Evolutionary conservation across 116 monocot species (phyloP), one percentile per base, ranked within the genome.

Genomic region (Phalaenopsis hybrid): DNA sequence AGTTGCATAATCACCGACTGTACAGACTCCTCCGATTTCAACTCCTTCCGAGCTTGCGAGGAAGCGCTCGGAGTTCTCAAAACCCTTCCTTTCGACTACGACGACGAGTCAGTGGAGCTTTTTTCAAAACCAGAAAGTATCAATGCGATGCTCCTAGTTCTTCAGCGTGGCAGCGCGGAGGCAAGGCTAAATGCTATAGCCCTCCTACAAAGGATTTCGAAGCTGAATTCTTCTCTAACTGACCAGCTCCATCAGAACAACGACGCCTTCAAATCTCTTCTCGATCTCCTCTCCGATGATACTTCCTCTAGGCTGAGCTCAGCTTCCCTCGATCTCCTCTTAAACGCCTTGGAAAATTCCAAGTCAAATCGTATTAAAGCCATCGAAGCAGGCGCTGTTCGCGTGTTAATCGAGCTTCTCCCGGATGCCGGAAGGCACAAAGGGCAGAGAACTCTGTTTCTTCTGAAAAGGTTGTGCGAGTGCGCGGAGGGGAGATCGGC

Each of bases 401-500:
- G 45, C 10, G 84, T 84, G 1, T 45, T 94, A 16, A 55, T 94
- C 69, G 91, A 91, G 44, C 75, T 88, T 0, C 79, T 91, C 5
- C 83, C 90, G 15, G 87, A 86, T 6, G 80, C 43, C 0, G 89
- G 86, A 20, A 88, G 65, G 79, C 82, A 58, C 51, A n/a, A 2
- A 3, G 63, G 61, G 44, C 90, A 91, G 84, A 73, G 87, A 88
- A 43, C 79, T 34, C 70, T 94, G 79, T 69, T 80, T 12, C 85
- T 85, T 46, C 81, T 94, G 4, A 83, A 90, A 7, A 79, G 78
- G 72, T 83, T 94, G 57, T 88, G 91, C 74, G 63, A 84, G 57
- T 91, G 94, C 81, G 87, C 94, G 0, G 91, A 91, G 41, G 92
- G 90, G 73, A 79, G 90, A 68, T 85, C 80, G 21, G 85, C 79